phyloP scores from a whole-genome alignment of 331 rosid genomes.

The Prunus yedoensis region DNA sequence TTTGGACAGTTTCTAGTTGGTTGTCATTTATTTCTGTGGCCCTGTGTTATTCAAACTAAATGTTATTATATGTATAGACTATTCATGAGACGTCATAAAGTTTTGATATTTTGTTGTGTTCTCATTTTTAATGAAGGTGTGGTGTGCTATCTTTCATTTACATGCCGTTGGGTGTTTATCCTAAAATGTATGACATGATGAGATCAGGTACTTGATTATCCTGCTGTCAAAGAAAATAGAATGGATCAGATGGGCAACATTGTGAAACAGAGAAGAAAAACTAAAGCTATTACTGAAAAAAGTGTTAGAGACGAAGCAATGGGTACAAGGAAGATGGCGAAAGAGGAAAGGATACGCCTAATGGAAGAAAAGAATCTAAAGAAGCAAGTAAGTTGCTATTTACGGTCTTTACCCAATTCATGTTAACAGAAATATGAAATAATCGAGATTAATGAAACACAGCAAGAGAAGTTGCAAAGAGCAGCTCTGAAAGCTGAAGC shows the following conservation, averaged over 20 bases:
- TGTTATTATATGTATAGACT: not conserved
- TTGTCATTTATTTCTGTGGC: not conserved
- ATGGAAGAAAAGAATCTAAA: conserved; percentile 78
- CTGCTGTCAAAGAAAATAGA: conserved; percentile 38
- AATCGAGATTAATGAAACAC: conserved; percentile 19
- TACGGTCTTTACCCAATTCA: conserved; percentile 2
- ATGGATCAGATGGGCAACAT: conserved; percentile 39
- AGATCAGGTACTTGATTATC: conserved; percentile 38
- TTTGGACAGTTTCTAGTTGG: not conserved
- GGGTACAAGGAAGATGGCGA: conserved; percentile 56
- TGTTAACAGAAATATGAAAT: conserved; percentile 23
- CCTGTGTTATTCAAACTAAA: not conserved
- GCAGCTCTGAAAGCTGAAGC: conserved; percentile 86
- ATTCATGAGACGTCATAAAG: not conserved
- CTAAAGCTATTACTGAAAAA: conserved; percentile 31
- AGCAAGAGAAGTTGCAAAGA: conserved; percentile 82
- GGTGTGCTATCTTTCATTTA: not conserved
- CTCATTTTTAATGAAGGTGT: not conserved
- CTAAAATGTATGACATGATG: not conserved
- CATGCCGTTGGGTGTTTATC: not conserved
- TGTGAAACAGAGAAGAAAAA: conserved; percentile 25
- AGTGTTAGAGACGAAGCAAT: conserved; percentile 24
- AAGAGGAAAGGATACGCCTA: conserved; percentile 66
- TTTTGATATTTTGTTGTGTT: not conserved
- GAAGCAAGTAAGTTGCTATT: conserved; percentile 59